Conservation (phyloP, 345 rosid species). For the Zanthoxylum bungeanum region DNA sequence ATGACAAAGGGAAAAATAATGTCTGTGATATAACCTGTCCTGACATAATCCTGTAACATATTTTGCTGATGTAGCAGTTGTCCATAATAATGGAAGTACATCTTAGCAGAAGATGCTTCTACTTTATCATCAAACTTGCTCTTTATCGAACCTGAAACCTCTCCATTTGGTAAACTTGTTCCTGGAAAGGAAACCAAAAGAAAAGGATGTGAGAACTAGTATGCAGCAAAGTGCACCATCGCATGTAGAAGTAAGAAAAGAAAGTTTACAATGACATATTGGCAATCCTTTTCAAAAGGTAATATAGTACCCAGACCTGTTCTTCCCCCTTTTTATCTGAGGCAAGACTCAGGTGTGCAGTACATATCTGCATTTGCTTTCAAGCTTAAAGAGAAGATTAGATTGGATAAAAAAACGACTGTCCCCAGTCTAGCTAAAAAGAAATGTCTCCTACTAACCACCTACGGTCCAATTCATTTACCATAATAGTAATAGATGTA, state of each 20-base stretch:
- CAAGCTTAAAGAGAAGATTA: not conserved
- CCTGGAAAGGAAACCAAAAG: constrained; percentile 36
- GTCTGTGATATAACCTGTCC: constrained; percentile 66
- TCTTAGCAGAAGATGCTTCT: constrained; percentile 90
- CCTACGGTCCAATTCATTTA: not conserved
- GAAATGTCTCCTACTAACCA: not conserved
- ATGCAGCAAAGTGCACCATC: not conserved
- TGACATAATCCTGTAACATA: constrained; percentile 97
- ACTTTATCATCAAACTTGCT: constrained; percentile 92
- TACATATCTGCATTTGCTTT: not conserved
- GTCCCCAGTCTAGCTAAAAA: not conserved
- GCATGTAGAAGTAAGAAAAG: not conserved
- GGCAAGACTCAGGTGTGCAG: not conserved
- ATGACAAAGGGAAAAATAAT: constrained; percentile 9
- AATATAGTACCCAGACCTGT: not conserved
- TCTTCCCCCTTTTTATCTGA: not conserved
- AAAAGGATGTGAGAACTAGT: constrained; percentile 13
- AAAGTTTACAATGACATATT: not conserved
- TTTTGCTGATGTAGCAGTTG: constrained; percentile 96
- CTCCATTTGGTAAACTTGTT: constrained; percentile 47
- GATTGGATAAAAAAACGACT: not conserved
- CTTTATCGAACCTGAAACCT: constrained; percentile 35
- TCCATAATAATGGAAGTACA: constrained; percentile 98
- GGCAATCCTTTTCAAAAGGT: not conserved
- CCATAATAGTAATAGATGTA: not conserved